A percentile compares a stretch with the other conserved stretches of the same genome.
These are phyloP conservation scores for Primulina eburnea DNA, from an alignment of 257 asterid species.

Conservation along the genomic window DNA sequence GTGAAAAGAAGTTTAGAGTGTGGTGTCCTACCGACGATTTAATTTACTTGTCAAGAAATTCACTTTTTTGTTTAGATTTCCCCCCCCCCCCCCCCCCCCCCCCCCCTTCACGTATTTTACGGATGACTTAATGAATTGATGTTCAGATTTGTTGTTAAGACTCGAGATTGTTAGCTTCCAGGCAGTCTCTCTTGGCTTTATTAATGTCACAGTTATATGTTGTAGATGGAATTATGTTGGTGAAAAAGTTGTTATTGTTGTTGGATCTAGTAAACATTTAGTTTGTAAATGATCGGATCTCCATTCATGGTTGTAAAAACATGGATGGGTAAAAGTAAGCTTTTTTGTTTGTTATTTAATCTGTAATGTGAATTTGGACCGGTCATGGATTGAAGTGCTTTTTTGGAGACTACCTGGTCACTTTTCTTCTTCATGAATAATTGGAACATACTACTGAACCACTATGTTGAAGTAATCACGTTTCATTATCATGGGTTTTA, in stretches of 20 bases:
- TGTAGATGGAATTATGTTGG: too few relatives aligned
- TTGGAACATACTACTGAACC: neutral
- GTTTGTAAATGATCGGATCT: neutral
- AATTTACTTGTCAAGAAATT: neutral
- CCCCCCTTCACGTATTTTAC: neutral
- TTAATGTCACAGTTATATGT: too few relatives aligned
- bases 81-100: too few relatives aligned
- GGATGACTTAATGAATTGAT: too few relatives aligned
- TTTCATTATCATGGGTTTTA: neutral
- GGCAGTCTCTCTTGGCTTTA: neutral
- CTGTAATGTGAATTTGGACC: neutral
- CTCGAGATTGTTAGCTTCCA: neutral
- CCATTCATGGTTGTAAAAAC: neutral
- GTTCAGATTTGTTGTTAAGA: neutral
- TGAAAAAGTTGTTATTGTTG: neutral
- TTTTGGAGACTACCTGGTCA: neutral
- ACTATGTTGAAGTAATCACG: neutral
- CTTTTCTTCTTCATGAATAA: neutral
- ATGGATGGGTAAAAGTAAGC: neutral
- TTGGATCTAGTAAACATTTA: constrained; percentile 6
- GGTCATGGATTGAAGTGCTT: neutral
- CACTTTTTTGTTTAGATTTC: neutral
- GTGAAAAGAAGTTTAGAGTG: neutral
- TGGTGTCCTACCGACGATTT: neutral
- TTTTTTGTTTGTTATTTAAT: neutral